These are phyloP conservation scores for Alternaria gaisen DNA, from an alignment of 2,329 filamentous ascomycete species.

Conservation along the genomic window DNA sequence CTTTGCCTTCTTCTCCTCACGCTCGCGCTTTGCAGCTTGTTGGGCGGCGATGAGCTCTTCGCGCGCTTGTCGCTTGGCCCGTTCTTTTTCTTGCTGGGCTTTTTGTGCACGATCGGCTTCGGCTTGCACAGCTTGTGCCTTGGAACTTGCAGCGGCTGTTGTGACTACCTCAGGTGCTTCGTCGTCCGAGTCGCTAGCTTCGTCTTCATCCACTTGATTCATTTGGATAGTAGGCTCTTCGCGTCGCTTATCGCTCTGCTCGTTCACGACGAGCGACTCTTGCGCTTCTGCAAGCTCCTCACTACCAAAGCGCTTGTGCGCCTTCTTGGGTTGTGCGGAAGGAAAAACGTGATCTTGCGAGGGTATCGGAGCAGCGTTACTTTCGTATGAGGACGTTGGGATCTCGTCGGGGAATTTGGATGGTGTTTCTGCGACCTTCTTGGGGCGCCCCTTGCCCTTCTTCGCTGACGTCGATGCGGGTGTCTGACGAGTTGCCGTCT, in stretches of 20 bases:
- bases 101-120: constrained; percentile 42
- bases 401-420: constrained; percentile 32
- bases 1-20: constrained; percentile 42
- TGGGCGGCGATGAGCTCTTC: constrained; percentile 44
- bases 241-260: constrained; percentile 25
- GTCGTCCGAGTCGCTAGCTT: constrained; percentile 48
- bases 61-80: constrained; percentile 40
- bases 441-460: constrained; percentile 27
- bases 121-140: constrained; percentile 38
- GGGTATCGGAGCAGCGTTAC: constrained; percentile 30
- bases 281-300: constrained; percentile 38
- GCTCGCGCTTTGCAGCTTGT: constrained; percentile 44
- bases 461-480: constrained; percentile 25
- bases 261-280: constrained; percentile 12
- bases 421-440: constrained; percentile 16
- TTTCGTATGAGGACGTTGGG: constrained; percentile 41
- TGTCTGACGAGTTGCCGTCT: constrained; percentile 19
- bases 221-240: constrained; percentile 10
- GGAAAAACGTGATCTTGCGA: constrained; percentile 23
- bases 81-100: constrained; percentile 40
- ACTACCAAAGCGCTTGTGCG: constrained; percentile 47
- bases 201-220: constrained; percentile 31
- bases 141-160: constrained; percentile 39
- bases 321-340: constrained; percentile 27
- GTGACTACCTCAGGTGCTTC: constrained; percentile 52